phyloP scores from a whole-genome alignment of 305 asterid species.

The Fraxinus sp. region DNA sequence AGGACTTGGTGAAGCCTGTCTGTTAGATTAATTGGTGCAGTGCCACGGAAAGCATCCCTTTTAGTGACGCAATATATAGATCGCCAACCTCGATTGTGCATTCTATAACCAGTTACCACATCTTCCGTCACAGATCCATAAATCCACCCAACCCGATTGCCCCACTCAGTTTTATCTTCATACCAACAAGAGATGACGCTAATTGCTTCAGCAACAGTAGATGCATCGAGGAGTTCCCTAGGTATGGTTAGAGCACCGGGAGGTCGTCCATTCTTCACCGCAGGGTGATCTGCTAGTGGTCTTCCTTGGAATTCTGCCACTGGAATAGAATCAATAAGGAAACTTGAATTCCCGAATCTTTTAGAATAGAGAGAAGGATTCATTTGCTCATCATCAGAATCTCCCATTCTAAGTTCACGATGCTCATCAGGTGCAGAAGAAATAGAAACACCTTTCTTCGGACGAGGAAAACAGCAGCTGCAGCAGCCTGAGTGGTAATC shows the following conservation, averaged over 20 bases:
- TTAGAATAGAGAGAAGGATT: slow-evolving; percentile 74
- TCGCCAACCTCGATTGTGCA: slow-evolving; percentile 97
- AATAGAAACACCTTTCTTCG: slow-evolving; percentile 40
- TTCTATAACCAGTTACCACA: slow-evolving; percentile 89
- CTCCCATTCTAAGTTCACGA: slow-evolving; percentile 77
- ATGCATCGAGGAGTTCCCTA: slow-evolving; percentile 84
- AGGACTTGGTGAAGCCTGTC: slow-evolving; percentile 98
- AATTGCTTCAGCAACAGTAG: slow-evolving; percentile 91
- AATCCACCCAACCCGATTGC: slow-evolving; percentile 93
- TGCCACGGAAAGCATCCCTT: slow-evolving; percentile 93
- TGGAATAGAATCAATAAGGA: slow-evolving; percentile 81
- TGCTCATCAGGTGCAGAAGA: slow-evolving; percentile 73
- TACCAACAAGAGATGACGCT: slow-evolving; percentile 98
- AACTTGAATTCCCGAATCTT: slow-evolving; percentile 81
- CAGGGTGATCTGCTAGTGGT: slow-evolving; percentile 93
- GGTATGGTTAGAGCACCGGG: slow-evolving; percentile 86
- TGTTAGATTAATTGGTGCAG: slow-evolving; percentile 90
- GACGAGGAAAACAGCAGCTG: slow-evolving; percentile 58
- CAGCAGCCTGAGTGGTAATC: slow-evolving; percentile 62
- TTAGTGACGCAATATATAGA: slow-evolving; percentile 90
- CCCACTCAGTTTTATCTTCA: slow-evolving; percentile 98
- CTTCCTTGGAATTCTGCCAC: slow-evolving; percentile 93
- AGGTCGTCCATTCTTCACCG: slow-evolving; percentile 80
- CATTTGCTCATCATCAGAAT: slow-evolving; percentile 73
- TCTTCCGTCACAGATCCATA: slow-evolving; percentile 95